Evolutionary conservation across 768 basidiomycete species (phyloP).

Genomic region (Tremella yokohamensis): DNA sequence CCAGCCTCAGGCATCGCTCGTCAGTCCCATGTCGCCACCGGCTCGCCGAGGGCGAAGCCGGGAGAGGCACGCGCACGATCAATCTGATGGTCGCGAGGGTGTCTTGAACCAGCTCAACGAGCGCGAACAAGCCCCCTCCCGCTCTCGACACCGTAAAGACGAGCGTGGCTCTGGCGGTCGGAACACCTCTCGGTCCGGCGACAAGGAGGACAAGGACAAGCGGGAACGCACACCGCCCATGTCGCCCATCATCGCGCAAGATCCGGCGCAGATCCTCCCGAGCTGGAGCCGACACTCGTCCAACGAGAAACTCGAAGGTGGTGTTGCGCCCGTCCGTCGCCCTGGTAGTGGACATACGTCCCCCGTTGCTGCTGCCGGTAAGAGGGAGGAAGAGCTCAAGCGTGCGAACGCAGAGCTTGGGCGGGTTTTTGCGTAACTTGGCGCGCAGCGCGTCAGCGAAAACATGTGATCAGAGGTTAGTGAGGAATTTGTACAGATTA

Average conservation of each 20-base stretch:
- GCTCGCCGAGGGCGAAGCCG: conserved; percentile 25
- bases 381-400: conserved; percentile 5
- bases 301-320: conserved; percentile 5
- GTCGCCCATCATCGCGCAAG: conserved; percentile 8
- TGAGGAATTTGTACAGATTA: too few species aligned
- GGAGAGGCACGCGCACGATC: conserved; percentile 28
- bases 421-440: conserved; percentile 6
- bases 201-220: conserved; percentile 7
- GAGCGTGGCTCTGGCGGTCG: conserved; percentile 9
- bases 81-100: conserved; percentile 4
- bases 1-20: background rate
- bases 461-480: too few species aligned
- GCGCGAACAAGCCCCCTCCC: conserved; percentile 33
- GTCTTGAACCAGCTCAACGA: conserved; percentile 24
- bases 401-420: conserved; percentile 2
- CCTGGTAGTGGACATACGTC: background rate
- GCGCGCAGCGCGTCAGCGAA: background rate
- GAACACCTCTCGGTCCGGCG: conserved; percentile 4
- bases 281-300: conserved; percentile 21
- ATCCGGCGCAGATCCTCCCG: conserved; percentile 27
- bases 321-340: conserved; percentile 9
- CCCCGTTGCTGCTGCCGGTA: background rate
- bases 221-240: conserved; percentile 7
- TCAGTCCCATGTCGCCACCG: conserved; percentile 1
- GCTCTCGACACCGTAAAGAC: conserved; percentile 31